Conservation (phyloP, 2,329 filamentous ascomycete species). For the Xylaria multiplex region DNA sequence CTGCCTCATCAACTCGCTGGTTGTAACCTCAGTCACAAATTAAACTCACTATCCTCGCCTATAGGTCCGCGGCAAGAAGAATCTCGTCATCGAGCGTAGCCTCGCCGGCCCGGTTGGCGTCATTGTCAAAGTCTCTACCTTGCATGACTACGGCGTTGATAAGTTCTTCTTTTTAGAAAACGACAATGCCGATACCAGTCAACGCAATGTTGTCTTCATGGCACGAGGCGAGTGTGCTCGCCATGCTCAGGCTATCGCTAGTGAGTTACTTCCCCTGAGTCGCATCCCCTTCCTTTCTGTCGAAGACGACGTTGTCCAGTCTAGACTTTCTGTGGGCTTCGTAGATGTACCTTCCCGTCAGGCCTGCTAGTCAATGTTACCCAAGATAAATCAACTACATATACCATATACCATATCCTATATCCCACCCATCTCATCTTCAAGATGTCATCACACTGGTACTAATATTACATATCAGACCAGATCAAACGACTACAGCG, state of each 20-base stretch:
- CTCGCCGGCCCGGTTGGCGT: slow-evolving; percentile 89
- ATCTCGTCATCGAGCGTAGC: slow-evolving; percentile 90
- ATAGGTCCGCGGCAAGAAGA: slow-evolving; percentile 98
- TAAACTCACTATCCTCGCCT: slow-evolving; percentile 36
- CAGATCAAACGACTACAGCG: slow-evolving; percentile 91
- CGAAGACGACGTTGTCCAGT: slow-evolving; percentile 2
- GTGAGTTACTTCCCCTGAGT: slow-evolving; percentile 63
- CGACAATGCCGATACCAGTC: slow-evolving; percentile 90
- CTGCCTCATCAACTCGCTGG: slow-evolving; percentile 36
- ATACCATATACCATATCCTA: slow-evolving; percentile 43
- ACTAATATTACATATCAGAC: slow-evolving; percentile 72
- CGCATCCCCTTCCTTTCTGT: background rate
- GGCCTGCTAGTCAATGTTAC: slow-evolving; percentile 65
- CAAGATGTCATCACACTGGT: slow-evolving; percentile 63
- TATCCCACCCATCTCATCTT: slow-evolving; percentile 47
- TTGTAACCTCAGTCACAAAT: slow-evolving; percentile 26
- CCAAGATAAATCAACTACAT: slow-evolving; percentile 56
- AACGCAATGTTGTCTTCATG: slow-evolving; percentile 94
- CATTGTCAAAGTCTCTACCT: slow-evolving; percentile 92
- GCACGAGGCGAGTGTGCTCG: slow-evolving; percentile 88
- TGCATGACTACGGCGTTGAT: slow-evolving; percentile 97
- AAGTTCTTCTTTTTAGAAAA: slow-evolving; percentile 98
- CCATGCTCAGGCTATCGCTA: slow-evolving; percentile 86
- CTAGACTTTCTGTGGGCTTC: slow-evolving; percentile 35
- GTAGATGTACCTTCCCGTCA: slow-evolving; percentile 50